Evolutionary conservation across 2,329 filamentous ascomycete genomes (phyloP).

Genomic region (Paraphoma sp.): DNA sequence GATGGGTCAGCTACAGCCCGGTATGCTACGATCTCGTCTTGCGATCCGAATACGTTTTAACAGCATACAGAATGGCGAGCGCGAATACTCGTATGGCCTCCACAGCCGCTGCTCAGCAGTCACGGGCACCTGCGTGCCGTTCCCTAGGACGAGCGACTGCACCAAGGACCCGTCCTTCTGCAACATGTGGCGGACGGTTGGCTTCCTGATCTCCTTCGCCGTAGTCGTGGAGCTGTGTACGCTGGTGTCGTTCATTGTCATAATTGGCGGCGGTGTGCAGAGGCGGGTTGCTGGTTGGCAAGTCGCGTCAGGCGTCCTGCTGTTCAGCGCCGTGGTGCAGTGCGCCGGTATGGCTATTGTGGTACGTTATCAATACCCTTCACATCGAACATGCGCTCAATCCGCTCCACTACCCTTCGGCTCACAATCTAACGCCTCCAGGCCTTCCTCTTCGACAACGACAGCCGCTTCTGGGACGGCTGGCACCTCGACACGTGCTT

Average conservation of each 20-base stretch:
- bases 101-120: slow-evolving; percentile 80
- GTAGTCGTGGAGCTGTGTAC: slow-evolving; percentile 82
- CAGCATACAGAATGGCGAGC: slow-evolving; percentile 37
- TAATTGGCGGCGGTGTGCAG: slow-evolving; percentile 79
- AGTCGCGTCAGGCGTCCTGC: slow-evolving; percentile 70
- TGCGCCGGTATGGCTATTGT: slow-evolving; percentile 81
- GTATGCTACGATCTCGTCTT: slow-evolving; percentile 22
- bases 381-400: not conserved
- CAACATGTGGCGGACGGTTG: slow-evolving; percentile 86
- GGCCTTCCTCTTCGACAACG: slow-evolving; percentile 84
- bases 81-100: slow-evolving; percentile 69
- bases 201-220: slow-evolving; percentile 85
- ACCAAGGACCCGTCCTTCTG: slow-evolving; percentile 77
- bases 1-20: slow-evolving; percentile 71
- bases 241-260: slow-evolving; percentile 78
- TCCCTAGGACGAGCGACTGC: slow-evolving; percentile 74
- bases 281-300: slow-evolving; percentile 85
- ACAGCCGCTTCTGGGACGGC: slow-evolving; percentile 81
- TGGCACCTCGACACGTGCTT: slow-evolving; percentile 84
- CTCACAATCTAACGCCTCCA: slow-evolving; percentile 46
- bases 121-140: slow-evolving; percentile 67
- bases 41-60: slow-evolving; percentile 9
- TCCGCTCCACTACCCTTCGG: no score
- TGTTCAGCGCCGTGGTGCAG: slow-evolving; percentile 71
- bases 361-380: slow-evolving; percentile 59